Evolutionary conservation across 257 asterid species (phyloP), one percentile per base, ranked within the genome.

Genomic region (Jaltomata sinuosa): DNA sequence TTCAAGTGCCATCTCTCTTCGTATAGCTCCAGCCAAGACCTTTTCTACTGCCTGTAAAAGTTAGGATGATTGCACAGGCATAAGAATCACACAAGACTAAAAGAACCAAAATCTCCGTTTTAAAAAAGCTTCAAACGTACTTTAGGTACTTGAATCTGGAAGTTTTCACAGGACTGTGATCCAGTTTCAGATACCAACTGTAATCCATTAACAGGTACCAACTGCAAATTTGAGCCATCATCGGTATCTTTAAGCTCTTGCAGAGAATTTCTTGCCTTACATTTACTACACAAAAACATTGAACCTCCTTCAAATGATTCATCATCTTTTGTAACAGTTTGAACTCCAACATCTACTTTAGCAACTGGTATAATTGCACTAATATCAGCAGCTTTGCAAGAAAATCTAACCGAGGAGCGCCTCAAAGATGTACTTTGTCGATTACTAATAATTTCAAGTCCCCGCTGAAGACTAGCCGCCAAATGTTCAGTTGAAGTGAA

Each of bases 1-100:
- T 90, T 97, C 99, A 50, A 95, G 85, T 83, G 98, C 98, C 98
- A 95, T 97, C 94, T 97, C 99, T 90, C 99, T 95, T 80, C 99
- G 92, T 88, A 97, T 95, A 59, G 98, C 97, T 85, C 98, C 99
- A 45, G 99, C 97, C 92, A 97, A 88, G 79, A 97, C 98, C 92
- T 90, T 97, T 89, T 97, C 98, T 38, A 97, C 98, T 52, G 97
- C 98, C 99, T 97, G 93, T 85, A 86, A 84, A 83, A 77, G 84
- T 85, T 82, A 38, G 79, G 87, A 77, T 25, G 1, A 9, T 47
- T 77, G 82, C 45, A 77, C 42, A 77, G 42, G 22, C 5, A 77
- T 77, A 77, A 77, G 82, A 77, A 77, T 49, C 45, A 77, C 29
- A 45, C 29, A 47, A 77, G 62, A 77, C 10, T 27, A 47, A 77